Evolutionary conservation across 2,329 filamentous ascomycete species (phyloP).

Genomic region (Colletotrichum noveboracense): DNA sequence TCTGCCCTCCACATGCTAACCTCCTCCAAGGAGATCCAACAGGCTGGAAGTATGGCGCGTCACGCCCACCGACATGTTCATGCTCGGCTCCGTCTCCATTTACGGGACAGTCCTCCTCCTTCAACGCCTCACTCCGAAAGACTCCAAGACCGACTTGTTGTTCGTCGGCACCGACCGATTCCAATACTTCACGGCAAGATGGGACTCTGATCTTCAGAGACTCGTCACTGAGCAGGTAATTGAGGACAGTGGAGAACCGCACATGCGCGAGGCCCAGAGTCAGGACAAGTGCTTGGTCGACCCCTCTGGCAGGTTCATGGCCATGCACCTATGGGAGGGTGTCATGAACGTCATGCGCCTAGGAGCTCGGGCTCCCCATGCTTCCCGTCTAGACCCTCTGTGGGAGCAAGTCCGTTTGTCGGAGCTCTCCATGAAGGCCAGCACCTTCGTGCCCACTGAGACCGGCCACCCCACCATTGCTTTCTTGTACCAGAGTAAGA

Average conservation of each 20-base stretch:
- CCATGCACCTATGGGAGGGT: constrained; percentile 65
- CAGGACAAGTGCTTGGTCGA: constrained; percentile 86
- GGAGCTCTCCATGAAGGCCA: constrained; percentile 64
- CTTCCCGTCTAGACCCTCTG: constrained; percentile 45
- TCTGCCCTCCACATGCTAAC: constrained; percentile 31
- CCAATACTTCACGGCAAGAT: constrained; percentile 88
- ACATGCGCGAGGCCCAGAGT: constrained; percentile 79
- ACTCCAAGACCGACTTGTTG: constrained; percentile 79
- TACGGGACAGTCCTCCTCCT: constrained; percentile 90
- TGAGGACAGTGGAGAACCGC: constrained; percentile 59
- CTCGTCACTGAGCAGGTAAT: constrained; percentile 59
- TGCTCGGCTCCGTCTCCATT: constrained; percentile 73
- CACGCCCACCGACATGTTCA: constrained; percentile 65
- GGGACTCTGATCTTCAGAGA: constrained; percentile 66
- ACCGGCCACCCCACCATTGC: constrained; percentile 64
- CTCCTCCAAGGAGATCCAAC: constrained; percentile 72
- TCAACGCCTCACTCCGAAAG: constrained; percentile 76
- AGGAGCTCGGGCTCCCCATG: constrained; percentile 48
- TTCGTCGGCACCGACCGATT: constrained; percentile 92
- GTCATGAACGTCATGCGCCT: constrained; percentile 61
- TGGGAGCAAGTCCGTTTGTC: constrained; percentile 62
- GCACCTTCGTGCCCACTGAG: constrained; percentile 62
- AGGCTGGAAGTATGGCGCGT: constrained; percentile 83
- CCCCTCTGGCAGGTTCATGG: constrained; percentile 69
- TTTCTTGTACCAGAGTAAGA: constrained; percentile 60